Conservation (phyloP, 345 rosid species). For the Viola odorata region DNA sequence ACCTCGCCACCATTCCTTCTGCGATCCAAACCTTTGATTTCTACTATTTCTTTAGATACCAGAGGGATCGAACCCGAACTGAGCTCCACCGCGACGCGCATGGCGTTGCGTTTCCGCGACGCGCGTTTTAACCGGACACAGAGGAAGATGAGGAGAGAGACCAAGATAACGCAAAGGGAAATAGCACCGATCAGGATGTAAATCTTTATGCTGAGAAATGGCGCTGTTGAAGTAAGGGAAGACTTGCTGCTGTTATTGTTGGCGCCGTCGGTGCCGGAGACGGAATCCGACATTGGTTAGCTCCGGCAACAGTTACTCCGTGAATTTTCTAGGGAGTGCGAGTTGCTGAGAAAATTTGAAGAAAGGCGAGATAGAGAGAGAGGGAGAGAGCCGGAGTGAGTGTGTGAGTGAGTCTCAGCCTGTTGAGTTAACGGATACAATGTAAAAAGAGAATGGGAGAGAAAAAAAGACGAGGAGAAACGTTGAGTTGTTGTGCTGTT, state of each 20-base stretch:
- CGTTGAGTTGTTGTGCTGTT: not conserved
- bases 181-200: constrained; percentile 50
- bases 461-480: not conserved
- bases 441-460: not conserved
- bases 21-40: constrained; percentile 50
- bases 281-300: constrained; percentile 47
- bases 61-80: constrained; percentile 69
- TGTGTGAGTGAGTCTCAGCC: not conserved
- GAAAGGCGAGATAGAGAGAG: not conserved
- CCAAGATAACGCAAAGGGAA: constrained; percentile 26
- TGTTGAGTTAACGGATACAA: constrained; percentile 26
- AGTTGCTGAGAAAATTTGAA: constrained; percentile 7
- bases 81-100: constrained; percentile 58
- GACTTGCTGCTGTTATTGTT: constrained; percentile 11
- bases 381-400: not conserved
- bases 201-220: constrained; percentile 50
- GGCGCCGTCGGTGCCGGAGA: constrained; percentile 9
- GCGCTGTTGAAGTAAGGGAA: constrained; percentile 30
- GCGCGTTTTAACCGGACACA: constrained; percentile 44
- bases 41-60: constrained; percentile 64
- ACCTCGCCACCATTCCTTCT: constrained; percentile 17
- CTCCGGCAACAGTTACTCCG: constrained; percentile 17
- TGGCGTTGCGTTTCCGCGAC: constrained; percentile 42
- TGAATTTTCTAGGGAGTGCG: constrained; percentile 11
- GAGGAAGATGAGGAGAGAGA: constrained; percentile 45